phyloP scores from a whole-genome alignment of 768 basidiomycete genomes.

The Amanita pseudoporphyria region DNA sequence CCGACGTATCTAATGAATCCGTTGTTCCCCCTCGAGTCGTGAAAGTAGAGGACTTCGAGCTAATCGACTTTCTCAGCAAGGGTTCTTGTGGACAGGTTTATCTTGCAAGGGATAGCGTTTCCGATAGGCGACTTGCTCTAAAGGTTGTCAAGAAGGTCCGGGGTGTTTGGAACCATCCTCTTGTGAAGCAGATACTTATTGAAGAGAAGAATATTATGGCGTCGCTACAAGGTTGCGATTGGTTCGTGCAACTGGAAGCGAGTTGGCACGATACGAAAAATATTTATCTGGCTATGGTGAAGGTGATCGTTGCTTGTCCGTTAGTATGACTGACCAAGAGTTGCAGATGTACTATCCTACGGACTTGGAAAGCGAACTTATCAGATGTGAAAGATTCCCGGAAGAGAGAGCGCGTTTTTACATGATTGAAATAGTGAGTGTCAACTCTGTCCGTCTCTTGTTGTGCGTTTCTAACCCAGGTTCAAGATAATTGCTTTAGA shows the following conservation, averaged over 20 bases:
- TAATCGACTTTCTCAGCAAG: constrained; percentile 19
- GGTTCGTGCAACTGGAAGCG: constrained; percentile 9
- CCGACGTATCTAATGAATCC: not conserved
- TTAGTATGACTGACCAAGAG: not conserved
- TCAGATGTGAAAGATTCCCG: constrained; percentile 16
- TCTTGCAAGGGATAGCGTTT: constrained; percentile 16
- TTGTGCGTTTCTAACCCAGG: not conserved
- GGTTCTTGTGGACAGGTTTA: constrained; percentile 21
- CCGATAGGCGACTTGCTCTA: constrained; percentile 16
- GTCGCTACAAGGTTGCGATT: constrained; percentile 1
- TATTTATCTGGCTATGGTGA: constrained; percentile 11
- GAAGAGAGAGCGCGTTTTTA: constrained; percentile 21
- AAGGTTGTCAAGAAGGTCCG: constrained; percentile 21
- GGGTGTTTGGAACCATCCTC: constrained; percentile 15
- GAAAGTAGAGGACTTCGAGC: not conserved
- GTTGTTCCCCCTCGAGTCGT: not conserved
- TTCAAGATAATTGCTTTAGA: constrained; percentile 21
- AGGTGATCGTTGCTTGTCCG: not conserved
- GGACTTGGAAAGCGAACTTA: constrained; percentile 22
- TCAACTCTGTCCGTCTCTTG: not conserved
- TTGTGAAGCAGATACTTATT: constrained; percentile 12
- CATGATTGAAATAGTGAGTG: constrained; percentile 25
- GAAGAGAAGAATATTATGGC: constrained; percentile 7
- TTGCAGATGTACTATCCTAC: constrained; percentile 19
- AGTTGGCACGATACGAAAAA: constrained; percentile 12